Conservation (phyloP, 2,329 filamentous ascomycete species). For the Penicillium concentricum region DNA sequence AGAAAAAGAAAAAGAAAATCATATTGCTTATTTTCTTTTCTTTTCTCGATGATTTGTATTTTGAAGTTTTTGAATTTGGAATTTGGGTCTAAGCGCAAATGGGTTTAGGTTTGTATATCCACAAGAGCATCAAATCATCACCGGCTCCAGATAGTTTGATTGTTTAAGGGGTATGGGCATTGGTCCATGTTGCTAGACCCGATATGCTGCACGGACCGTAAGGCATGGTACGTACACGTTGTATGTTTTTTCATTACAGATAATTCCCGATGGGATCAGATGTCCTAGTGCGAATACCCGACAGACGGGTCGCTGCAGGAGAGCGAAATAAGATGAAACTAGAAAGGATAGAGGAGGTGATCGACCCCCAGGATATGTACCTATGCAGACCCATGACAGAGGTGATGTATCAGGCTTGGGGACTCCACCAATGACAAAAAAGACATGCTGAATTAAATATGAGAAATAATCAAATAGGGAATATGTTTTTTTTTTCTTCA, state of each 20-base stretch:
- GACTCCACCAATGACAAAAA: slow-evolving; percentile 25
- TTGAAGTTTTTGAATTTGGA: slow-evolving; percentile 3
- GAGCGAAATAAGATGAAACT: slow-evolving; percentile 37
- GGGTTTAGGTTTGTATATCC: slow-evolving; percentile 8
- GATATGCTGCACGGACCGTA: slow-evolving; percentile 27
- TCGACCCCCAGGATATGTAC: slow-evolving; percentile 28
- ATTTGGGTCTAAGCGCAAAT: slow-evolving; percentile 15
- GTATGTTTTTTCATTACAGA: slow-evolving; percentile 23
- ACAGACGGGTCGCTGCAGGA: slow-evolving; percentile 34
- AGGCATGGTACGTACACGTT: slow-evolving; percentile 16
- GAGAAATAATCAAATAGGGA: slow-evolving; percentile 8
- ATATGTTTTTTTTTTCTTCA: too few relatives aligned
- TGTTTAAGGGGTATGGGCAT: slow-evolving; percentile 29
- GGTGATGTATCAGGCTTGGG: slow-evolving; percentile 30
- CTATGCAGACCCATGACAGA: slow-evolving; percentile 38
- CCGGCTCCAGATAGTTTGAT: slow-evolving; percentile 21
- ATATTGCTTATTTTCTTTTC: background rate
- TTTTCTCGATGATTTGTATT: slow-evolving; percentile 10
- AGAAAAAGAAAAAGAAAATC: background rate
- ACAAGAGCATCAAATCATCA: slow-evolving; percentile 27
- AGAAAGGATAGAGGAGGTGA: slow-evolving; percentile 35
- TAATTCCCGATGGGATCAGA: slow-evolving; percentile 30
- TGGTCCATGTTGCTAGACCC: slow-evolving; percentile 34
- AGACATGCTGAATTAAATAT: background rate
- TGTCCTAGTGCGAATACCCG: slow-evolving; percentile 33